phyloP scores from a whole-genome alignment of 768 basidiomycete genomes.

The Dioszegia hungarica region DNA sequence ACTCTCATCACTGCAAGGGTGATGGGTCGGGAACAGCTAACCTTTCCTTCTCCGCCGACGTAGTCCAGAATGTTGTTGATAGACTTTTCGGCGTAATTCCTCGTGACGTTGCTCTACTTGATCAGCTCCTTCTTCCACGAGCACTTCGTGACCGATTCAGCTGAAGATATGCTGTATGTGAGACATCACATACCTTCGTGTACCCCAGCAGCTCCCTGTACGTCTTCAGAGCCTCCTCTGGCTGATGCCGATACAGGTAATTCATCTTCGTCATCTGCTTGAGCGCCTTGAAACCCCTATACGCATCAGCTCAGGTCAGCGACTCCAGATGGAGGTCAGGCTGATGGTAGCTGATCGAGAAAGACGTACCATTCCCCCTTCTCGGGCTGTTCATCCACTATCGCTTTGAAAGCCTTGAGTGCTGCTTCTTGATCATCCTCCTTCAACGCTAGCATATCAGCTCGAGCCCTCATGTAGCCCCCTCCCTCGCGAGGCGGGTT shows the following conservation, averaged over 20 bases:
- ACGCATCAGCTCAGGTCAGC: background rate
- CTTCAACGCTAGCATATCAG: constrained; percentile 63
- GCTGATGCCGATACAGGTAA: constrained; percentile 71
- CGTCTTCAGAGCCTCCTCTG: constrained; percentile 75
- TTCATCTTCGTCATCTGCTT: constrained; percentile 96
- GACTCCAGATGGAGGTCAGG: background rate
- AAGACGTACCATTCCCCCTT: constrained; percentile 80
- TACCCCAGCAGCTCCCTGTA: constrained; percentile 84
- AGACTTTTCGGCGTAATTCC: constrained; percentile 80
- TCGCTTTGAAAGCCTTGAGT: constrained; percentile 77
- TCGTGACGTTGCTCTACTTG: constrained; percentile 40
- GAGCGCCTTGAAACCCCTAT: constrained; percentile 96
- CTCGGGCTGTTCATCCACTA: constrained; percentile 81
- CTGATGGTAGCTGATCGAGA: background rate
- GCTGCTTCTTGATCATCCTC: constrained; percentile 91
- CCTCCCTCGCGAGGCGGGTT: no score
- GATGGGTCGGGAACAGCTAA: constrained; percentile 54
- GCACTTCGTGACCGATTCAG: background rate
- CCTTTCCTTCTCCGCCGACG: constrained; percentile 76
- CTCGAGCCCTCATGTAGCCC: no score
- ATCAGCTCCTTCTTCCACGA: constrained; percentile 1
- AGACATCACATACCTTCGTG: constrained; percentile 67
- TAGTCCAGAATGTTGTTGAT: constrained; percentile 99
- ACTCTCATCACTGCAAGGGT: constrained; percentile 47
- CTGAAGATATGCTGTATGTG: no score